These are phyloP conservation scores for Tubosaeta sp. DNA, from an alignment of 768 basidiomycete species.

Conservation along the genomic window DNA sequence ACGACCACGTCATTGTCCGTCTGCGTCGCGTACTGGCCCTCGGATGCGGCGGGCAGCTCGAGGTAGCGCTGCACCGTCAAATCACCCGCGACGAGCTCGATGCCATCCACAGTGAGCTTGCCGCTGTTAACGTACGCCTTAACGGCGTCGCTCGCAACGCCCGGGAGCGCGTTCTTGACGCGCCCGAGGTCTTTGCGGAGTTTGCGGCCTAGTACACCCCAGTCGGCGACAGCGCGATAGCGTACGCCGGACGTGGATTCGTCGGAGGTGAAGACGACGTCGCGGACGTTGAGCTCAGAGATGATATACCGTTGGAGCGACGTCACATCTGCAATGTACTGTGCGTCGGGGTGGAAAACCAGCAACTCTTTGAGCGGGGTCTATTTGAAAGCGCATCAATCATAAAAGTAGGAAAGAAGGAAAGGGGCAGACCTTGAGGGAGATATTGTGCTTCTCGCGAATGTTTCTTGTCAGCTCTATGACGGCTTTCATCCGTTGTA, in stretches of 20 bases:
- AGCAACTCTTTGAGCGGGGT: slow-evolving; percentile 89
- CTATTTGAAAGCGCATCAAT: slow-evolving; percentile 35
- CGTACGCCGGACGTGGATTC: slow-evolving; percentile 82
- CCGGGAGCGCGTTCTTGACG: slow-evolving; percentile 84
- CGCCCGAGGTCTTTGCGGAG: slow-evolving; percentile 87
- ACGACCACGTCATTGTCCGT: slow-evolving; percentile 95
- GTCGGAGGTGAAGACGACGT: slow-evolving; percentile 84
- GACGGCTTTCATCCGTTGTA: slow-evolving; percentile 90
- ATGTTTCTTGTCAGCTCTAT: slow-evolving; percentile 89
- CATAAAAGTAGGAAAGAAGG: neutral
- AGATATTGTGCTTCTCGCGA: slow-evolving; percentile 81
- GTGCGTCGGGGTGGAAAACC: slow-evolving; percentile 84
- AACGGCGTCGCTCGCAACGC: slow-evolving; percentile 76
- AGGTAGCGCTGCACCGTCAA: slow-evolving; percentile 88
- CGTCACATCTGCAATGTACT: slow-evolving; percentile 82
- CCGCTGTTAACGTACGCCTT: slow-evolving; percentile 73
- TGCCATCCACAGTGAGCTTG: slow-evolving; percentile 81
- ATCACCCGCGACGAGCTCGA: slow-evolving; percentile 87
- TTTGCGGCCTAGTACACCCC: slow-evolving; percentile 90
- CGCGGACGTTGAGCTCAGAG: slow-evolving; percentile 93
- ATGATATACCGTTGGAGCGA: slow-evolving; percentile 84
- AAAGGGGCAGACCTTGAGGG: slow-evolving; percentile 68
- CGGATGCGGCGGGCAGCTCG: slow-evolving; percentile 59
- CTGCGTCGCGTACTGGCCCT: slow-evolving; percentile 72
- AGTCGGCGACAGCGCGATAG: slow-evolving; percentile 92